These are phyloP conservation scores for Tripterygium wilfordii DNA, from an alignment of 177 flowering plant genomes.

Conservation along the genomic window DNA sequence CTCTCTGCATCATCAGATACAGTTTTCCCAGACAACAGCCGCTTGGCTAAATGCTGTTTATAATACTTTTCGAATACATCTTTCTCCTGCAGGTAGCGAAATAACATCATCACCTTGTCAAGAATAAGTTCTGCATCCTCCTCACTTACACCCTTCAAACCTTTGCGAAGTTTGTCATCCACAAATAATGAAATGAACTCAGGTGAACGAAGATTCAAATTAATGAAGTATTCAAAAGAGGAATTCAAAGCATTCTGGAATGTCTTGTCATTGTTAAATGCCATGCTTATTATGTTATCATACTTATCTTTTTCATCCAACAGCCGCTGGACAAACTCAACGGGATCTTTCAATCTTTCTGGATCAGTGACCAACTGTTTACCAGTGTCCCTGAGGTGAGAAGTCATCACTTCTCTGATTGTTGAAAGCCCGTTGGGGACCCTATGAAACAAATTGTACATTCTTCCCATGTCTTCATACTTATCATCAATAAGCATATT, in stretches of 20 bases:
- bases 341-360: slow-evolving; percentile 78
- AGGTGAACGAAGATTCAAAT: slow-evolving; percentile 71
- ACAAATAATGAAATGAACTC: slow-evolving; percentile 89
- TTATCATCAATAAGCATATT: slow-evolving; percentile 83
- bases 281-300: slow-evolving; percentile 57
- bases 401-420: slow-evolving; percentile 78
- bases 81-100: slow-evolving; percentile 86
- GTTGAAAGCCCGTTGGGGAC: slow-evolving; percentile 70
- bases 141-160: slow-evolving; percentile 78
- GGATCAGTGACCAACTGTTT: slow-evolving; percentile 87
- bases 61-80: slow-evolving; percentile 88
- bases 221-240: slow-evolving; percentile 84
- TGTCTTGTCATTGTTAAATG: slow-evolving; percentile 81
- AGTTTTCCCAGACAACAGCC: slow-evolving; percentile 80
- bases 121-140: slow-evolving; percentile 75
- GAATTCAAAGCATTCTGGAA: slow-evolving; percentile 90
- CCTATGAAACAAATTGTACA: slow-evolving; percentile 71
- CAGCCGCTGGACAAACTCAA: slow-evolving; percentile 80
- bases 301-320: slow-evolving; percentile 78
- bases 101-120: slow-evolving; percentile 90
- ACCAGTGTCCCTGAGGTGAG: slow-evolving; percentile 72
- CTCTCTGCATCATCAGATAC: slow-evolving; percentile 94
- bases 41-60: slow-evolving; percentile 83
- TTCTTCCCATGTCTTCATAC: slow-evolving; percentile 73
- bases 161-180: slow-evolving; percentile 85